These are phyloP conservation scores for Akebia trifoliata DNA, from an alignment of 164 flowering plant species.

Conservation along the genomic window DNA sequence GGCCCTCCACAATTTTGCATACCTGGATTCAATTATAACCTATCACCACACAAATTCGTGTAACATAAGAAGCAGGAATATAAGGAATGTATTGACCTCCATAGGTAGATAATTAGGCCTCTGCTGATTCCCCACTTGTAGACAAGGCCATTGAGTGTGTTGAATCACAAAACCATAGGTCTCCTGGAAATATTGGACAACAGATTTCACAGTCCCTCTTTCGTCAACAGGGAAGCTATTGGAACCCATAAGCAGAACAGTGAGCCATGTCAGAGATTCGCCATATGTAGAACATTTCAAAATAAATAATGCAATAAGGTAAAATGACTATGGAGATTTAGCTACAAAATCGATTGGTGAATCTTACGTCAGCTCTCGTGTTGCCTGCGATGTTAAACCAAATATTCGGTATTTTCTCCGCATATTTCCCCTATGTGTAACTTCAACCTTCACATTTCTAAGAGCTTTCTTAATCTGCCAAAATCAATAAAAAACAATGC, in stretches of 20 bases:
- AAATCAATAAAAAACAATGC: background rate
- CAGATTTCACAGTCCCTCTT: slow-evolving; percentile 74
- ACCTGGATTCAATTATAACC: slow-evolving; percentile 36
- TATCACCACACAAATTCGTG: slow-evolving; percentile 4
- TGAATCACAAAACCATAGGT: slow-evolving; percentile 81
- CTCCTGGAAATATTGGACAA: slow-evolving; percentile 82
- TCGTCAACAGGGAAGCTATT: slow-evolving; percentile 80
- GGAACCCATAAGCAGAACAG: background rate
- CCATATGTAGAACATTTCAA: background rate
- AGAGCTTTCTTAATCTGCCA: slow-evolving; percentile 74
- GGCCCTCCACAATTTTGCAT: slow-evolving; percentile 87
- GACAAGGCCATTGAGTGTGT: slow-evolving; percentile 84
- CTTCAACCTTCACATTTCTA: slow-evolving; percentile 80
- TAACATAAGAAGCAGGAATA: background rate
- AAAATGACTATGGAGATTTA: background rate
- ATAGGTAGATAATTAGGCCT: slow-evolving; percentile 93
- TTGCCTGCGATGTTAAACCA: slow-evolving; percentile 71
- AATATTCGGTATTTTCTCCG: slow-evolving; percentile 80
- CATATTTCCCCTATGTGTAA: slow-evolving; percentile 73
- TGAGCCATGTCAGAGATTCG: background rate
- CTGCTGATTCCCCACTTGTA: slow-evolving; percentile 93
- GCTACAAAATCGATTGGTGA: background rate
- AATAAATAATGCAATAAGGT: background rate
- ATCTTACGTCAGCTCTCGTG: slow-evolving; percentile 74
- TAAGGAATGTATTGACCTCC: slow-evolving; percentile 51